A percentile compares a stretch with the other conserved stretches of the same genome.
phyloP scores from a whole-genome alignment of 371 early-diverging fungal genomes.

The Sporodiniella umbellata region DNA sequence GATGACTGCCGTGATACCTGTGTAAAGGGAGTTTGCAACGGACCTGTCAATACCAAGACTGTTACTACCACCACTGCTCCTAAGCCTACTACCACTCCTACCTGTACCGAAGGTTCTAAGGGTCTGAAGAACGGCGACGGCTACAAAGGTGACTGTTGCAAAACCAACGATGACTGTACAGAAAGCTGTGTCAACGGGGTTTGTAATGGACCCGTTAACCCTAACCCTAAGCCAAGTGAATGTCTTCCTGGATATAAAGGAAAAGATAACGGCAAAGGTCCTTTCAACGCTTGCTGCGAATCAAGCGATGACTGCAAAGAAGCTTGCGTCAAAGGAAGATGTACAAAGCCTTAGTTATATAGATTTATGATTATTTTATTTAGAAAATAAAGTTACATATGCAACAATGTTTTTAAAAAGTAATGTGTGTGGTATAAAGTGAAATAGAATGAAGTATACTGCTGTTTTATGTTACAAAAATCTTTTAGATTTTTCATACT shows the following conservation, averaged over 20 bases:
- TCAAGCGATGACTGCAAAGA: slow-evolving; percentile 6
- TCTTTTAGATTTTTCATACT: slow-evolving; percentile 16
- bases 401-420: too few relatives aligned
- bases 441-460: neutral
- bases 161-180: neutral
- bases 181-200: neutral
- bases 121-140: neutral
- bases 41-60: neutral
- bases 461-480: neutral
- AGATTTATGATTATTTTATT: neutral
- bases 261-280: slow-evolving; percentile 1
- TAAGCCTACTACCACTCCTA: neutral
- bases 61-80: neutral
- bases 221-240: neutral
- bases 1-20: neutral
- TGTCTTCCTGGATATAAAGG: slow-evolving; percentile 2
- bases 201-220: slow-evolving; percentile 3
- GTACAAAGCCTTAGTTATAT: slow-evolving; percentile 1
- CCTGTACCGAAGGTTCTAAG: neutral
- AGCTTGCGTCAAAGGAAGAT: slow-evolving; percentile 8
- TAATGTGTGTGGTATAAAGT: too few relatives aligned
- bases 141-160: neutral
- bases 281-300: slow-evolving; percentile 6
- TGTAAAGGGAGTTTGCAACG: neutral
- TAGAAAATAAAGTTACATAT: neutral